Evolutionary conservation across 2,329 filamentous ascomycete genomes (phyloP), one percentile per base, ranked within the genome.

Genomic region (Coniochaeta pulveracea): DNA sequence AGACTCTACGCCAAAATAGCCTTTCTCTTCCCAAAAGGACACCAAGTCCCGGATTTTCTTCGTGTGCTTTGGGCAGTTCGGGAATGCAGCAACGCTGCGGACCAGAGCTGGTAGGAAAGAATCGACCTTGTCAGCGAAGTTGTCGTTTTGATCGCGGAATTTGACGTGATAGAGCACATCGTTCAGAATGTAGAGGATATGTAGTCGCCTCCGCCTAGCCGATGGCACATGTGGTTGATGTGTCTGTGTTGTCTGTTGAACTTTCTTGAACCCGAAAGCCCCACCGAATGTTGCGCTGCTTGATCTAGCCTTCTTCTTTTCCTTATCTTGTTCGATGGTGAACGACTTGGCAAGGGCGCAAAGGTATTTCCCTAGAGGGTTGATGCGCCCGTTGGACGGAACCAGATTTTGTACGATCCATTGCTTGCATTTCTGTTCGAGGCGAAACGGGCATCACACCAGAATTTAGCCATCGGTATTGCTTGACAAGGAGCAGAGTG

Each of bases 361-460:
- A 41, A 93, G 61, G 56, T 85, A 93, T 57, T 85, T 88, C 45
- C 74, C 81, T 43, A 93, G 61, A 26, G 78, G 72, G 37, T 64
- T 60, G 43, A 75, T 69, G 46, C 85, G 77, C 44, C 69, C 63
- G 36, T 70, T 55, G 38, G 85, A 91, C 37, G 69, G 68, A 46
- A 73, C 66, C 51, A 89, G 64, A 61, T 85, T 73, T 47, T 70
- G 69, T 51, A 86, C 59, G 48, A 89, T 79, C 85, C 85, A 93
- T 59, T 72, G 67, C 71, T 88, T 93, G 71, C 83, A 88, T 66
- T 75, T 82, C 86, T 93, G 73, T 60, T 37, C 45, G 44, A 55
- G 38, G 42, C 40, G 39, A 44, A 33, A 46, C 37, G n/a, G n/a
- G n/a, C 47, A 47, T 45, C 45, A 50, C 43, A 49, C 17, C 49